Percentiles rank a stretch among this genome's conserved stretches.
phyloP scores from a whole-genome alignment of 352 stramenopile genomes.

The Thalassiosira mediterranea region DNA sequence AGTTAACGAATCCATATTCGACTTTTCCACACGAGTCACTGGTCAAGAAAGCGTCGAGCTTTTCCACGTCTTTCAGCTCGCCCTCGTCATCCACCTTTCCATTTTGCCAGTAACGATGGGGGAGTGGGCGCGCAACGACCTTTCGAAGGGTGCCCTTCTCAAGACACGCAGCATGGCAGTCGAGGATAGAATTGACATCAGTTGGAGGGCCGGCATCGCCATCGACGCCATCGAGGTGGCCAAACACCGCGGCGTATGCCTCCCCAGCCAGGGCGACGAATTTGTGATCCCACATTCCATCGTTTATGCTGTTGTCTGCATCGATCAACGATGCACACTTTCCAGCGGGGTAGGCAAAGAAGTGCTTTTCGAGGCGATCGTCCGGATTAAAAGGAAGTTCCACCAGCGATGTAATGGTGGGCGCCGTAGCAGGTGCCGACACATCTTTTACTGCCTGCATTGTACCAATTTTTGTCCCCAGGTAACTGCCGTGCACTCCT shows the following conservation, averaged over 20 bases:
- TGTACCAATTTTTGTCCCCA: no score
- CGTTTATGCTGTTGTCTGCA: background rate
- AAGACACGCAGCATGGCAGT: slow-evolving; percentile 39
- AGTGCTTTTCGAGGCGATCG: slow-evolving; percentile 18
- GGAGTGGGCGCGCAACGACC: slow-evolving; percentile 32
- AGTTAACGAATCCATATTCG: slow-evolving; percentile 70
- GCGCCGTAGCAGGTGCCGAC: background rate
- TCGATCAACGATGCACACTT: slow-evolving; percentile 15
- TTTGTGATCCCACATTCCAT: slow-evolving; percentile 21
- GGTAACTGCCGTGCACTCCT: no score
- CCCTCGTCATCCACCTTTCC: slow-evolving; percentile 23
- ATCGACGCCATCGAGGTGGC: slow-evolving; percentile 36
- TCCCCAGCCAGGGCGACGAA: slow-evolving; percentile 24
- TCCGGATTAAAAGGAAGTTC: slow-evolving; percentile 33
- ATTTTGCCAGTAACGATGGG: slow-evolving; percentile 41
- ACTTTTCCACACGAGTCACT: slow-evolving; percentile 50
- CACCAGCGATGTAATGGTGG: slow-evolving; percentile 14
- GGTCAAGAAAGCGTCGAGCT: slow-evolving; percentile 19
- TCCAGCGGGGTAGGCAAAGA: slow-evolving; percentile 31
- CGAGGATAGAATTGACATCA: background rate
- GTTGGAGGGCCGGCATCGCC: slow-evolving; percentile 1
- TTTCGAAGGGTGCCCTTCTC: slow-evolving; percentile 30
- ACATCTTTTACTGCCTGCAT: background rate
- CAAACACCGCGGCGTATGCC: slow-evolving; percentile 18
- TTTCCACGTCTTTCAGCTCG: background rate